Base-by-base conservation (phyloP, 2,329 filamentous ascomycete genomes). In the Ophiostoma populinum region DNA sequence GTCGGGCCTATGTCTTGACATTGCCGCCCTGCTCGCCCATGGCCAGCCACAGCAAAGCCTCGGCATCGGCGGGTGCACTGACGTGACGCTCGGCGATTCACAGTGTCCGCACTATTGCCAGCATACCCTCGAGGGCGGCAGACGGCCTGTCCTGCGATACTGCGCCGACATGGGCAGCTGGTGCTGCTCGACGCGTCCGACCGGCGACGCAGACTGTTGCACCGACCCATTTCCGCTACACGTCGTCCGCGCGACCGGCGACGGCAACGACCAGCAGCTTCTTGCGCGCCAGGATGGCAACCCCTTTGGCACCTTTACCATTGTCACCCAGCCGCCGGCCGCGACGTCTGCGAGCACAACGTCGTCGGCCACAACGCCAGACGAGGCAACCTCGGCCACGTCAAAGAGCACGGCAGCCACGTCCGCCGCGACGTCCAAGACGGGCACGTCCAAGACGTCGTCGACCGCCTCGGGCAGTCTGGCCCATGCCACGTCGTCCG, bases 1-100 rank as follows among this genome's bases (percentile, higher is more conserved):
- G 17, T 42, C 46, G 1, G 46, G 43, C 7, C 34, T 46, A 10
- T 47, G 43, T 27, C 35, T 46, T 19, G 46, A 45, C 30, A 46
- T 37, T 13, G 22, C 35, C 18, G 39, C 46, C 5, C n/a, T n/a
- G n/a, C n/a, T n/a, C n/a, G n/a, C n/a, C n/a, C n/a, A n/a, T n/a
- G n/a, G n/a, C 25, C 3, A 20, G 3, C 10, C 17, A n/a, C 16
- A 19, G 17, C 44, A 43, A 24, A 7, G 46, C 6, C 36, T 45
- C 9, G 46, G 44, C 40, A 29, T 43, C 3, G 43, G 37, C 5
- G 44, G 38, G 11, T 47, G 46, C 34, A 48, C 42, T 16, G 45
- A 48, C 37, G 17, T 35, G 15, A 46, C 43, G 1, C 40, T 47
- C 21, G 24, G 42, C 24, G 41, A 47, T 17, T 35, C 41, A n/a